These are phyloP conservation scores for Alternaria brassicicola DNA, from an alignment of 2,329 filamentous ascomycete genomes.

Conservation along the genomic window DNA sequence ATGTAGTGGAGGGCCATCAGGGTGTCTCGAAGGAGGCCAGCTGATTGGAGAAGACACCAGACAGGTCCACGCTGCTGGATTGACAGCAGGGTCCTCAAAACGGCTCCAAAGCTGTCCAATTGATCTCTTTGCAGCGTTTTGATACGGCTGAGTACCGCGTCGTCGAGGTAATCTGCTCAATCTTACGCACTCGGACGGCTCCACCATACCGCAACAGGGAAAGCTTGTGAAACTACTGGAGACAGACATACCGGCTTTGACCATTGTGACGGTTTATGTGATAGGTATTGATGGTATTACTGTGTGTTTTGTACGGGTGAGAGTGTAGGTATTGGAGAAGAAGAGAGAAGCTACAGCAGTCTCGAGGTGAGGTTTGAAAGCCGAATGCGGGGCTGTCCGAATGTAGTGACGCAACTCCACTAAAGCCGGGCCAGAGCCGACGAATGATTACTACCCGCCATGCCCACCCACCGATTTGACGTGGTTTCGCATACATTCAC, in stretches of 20 bases:
- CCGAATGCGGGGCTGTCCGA: constrained; percentile 33
- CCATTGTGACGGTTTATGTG: constrained; percentile 78
- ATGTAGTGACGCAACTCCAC: constrained; percentile 39
- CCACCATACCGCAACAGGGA: constrained; percentile 41
- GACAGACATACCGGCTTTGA: constrained; percentile 85
- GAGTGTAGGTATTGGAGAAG: constrained; percentile 12
- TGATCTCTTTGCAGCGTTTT: constrained; percentile 21
- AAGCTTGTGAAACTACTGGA: constrained; percentile 21
- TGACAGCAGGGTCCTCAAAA: constrained; percentile 35
- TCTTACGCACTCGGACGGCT: constrained; percentile 54
- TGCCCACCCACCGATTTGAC: neutral
- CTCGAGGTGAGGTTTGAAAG: constrained; percentile 30
- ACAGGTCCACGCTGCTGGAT: constrained; percentile 14
- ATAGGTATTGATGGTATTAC: constrained; percentile 20
- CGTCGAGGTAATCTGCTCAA: constrained; percentile 63
- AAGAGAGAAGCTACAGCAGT: constrained; percentile 3
- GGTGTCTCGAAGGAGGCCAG: constrained; percentile 25
- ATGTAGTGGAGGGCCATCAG: constrained; percentile 31
- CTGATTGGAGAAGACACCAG: constrained; percentile 33
- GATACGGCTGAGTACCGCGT: constrained; percentile 15
- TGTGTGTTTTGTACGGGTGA: constrained; percentile 19
- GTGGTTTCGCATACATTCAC: neutral
- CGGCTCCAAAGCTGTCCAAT: constrained; percentile 21
- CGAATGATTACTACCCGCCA: constrained; percentile 36
- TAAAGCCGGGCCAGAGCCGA: constrained; percentile 29